A percentile compares a stretch with the other conserved stretches of the same genome.
Conservation (phyloP, 163 green algal genomes). For the Scenedesmus sp. region DNA sequence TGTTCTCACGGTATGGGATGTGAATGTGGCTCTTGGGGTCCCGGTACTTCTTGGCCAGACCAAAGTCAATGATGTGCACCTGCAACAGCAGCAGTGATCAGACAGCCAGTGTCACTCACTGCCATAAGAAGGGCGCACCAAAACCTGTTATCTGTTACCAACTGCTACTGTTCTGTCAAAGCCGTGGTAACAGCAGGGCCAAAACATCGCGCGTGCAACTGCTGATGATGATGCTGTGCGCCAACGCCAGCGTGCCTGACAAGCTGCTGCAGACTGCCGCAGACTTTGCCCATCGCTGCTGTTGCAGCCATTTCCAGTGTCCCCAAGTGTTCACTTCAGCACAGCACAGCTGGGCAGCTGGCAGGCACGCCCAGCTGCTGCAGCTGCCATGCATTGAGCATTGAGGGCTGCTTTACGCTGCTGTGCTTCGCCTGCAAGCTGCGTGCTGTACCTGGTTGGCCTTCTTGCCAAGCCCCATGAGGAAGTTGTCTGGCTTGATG, state of each 20-base stretch:
- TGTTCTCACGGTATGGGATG: slow-evolving; percentile 99
- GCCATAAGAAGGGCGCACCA: no score
- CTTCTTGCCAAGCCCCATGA: slow-evolving; percentile 97
- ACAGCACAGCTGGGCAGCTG: neutral
- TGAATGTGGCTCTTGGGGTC: slow-evolving; percentile 99
- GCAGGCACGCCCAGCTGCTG: neutral
- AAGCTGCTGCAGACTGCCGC: neutral
- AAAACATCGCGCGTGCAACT: neutral
- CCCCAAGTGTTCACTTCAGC: neutral
- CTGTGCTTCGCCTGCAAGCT: neutral
- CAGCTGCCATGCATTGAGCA: neutral
- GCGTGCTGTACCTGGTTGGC: slow-evolving; percentile 84
- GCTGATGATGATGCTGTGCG: neutral
- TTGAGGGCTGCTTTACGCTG: neutral
- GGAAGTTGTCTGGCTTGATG: slow-evolving; percentile 99
- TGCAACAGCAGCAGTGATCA: slow-evolving; percentile 54
- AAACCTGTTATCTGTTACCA: neutral
- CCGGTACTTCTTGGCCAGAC: slow-evolving; percentile 99
- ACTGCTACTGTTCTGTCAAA: neutral
- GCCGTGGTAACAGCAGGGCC: neutral
- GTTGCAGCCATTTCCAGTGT: neutral
- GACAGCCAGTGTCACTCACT: neutral
- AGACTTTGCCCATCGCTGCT: neutral
- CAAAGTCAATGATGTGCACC: slow-evolving; percentile 99
- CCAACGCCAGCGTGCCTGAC: neutral